Evolutionary conservation across 345 rosid genomes (phyloP), one percentile per base, ranked within the genome.

Genomic region (Clausena lansium): DNA sequence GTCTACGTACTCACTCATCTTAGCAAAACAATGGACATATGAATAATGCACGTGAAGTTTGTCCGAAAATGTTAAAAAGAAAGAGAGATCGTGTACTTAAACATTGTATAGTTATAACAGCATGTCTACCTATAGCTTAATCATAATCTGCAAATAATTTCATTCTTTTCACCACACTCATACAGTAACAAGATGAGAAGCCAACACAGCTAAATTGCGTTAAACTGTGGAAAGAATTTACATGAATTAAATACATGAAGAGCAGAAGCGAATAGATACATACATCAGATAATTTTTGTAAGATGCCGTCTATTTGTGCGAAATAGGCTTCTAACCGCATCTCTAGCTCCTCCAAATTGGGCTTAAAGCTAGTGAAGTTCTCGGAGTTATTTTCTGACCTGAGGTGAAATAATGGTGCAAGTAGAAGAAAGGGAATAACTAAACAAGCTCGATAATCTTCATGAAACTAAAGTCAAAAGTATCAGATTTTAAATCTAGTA

Each of bases 241-340:
- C 32, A 24, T 11, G 30, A 41, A 24, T 25, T 36, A 57, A 71
- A 28, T 17, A 38, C 6, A 20, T 0, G 25, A 77, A 47, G 67
- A 30, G 45, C 20, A 22, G 39, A 52, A 62, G 55, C 6, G 33
- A 27, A 24, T 10, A 25, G 71, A 75, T 67, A 79, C 88, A 28
- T 80, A 87, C 92, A 80, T 77, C 81, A 3, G 90, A 89, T 28
- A 89, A 74, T 64, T 87, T 87, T 59, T 85, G 89, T 28, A 83
- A 75, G 66, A 83, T 83, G 67, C 92, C 88, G 62, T 87, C 90
- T 30, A 84, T 74, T 70, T 89, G 89, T 47, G 84, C 89, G 78
- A 89, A 89, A 71, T 89, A 86, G 20, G 89, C 92, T 81, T 89
- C 89, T 61, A 87, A 80, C 72, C 85, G 86, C 90, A 89, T 89